Evolutionary conservation across 768 basidiomycete genomes (phyloP).

Genomic region (Gautieria morchelliformis): DNA sequence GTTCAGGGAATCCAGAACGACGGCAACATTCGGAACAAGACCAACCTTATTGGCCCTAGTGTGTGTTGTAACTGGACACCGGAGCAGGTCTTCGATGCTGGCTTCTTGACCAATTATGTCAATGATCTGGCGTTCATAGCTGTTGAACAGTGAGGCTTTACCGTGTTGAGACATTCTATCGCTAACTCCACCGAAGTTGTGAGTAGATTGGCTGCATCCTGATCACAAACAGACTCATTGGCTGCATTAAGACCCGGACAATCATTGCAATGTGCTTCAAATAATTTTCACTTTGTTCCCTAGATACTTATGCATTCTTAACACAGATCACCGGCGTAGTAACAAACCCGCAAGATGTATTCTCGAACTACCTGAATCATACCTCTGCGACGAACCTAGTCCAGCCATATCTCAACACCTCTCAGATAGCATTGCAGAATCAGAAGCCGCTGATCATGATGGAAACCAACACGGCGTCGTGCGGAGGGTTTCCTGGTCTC

Average conservation of each 20-base stretch:
- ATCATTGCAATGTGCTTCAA: background rate
- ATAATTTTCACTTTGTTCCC: slow-evolving; percentile 4
- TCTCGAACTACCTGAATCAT: slow-evolving; percentile 50
- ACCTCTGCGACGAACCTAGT: slow-evolving; percentile 39
- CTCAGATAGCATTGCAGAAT: slow-evolving; percentile 28
- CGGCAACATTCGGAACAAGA: slow-evolving; percentile 27
- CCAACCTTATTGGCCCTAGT: slow-evolving; percentile 54
- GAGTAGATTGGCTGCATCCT: background rate
- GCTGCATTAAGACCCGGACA: background rate
- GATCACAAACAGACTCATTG: background rate
- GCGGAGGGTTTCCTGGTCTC: slow-evolving; percentile 40
- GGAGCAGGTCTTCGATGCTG: slow-evolving; percentile 42
- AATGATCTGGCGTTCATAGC: slow-evolving; percentile 34
- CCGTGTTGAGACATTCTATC: background rate
- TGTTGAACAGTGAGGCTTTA: slow-evolving; percentile 41
- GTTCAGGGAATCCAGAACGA: slow-evolving; percentile 34
- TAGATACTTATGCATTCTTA: slow-evolving; percentile 35
- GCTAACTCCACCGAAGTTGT: background rate
- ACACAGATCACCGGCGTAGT: slow-evolving; percentile 24
- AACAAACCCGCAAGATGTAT: slow-evolving; percentile 7
- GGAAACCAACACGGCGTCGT: slow-evolving; percentile 55
- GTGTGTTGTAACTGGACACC: slow-evolving; percentile 45
- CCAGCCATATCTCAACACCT: slow-evolving; percentile 40
- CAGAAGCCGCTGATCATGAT: slow-evolving; percentile 50
- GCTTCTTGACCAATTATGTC: slow-evolving; percentile 36